A percentile compares a stretch with the other conserved stretches of the same genome.
Conservation (phyloP, 345 rosid genomes). For the Linum tenue region DNA sequence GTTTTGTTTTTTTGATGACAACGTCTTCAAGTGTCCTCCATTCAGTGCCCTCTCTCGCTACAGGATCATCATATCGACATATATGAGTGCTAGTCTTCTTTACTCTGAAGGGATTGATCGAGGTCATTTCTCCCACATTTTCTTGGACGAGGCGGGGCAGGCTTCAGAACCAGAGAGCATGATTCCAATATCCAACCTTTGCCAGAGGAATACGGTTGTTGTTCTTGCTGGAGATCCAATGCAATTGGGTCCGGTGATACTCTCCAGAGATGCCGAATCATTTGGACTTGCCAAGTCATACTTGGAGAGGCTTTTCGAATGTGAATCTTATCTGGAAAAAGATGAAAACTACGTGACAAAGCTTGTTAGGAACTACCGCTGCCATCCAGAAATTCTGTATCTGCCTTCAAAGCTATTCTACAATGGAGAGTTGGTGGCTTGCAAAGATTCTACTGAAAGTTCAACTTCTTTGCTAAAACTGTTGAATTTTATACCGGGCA, state of each 20-base stretch:
- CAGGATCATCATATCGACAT: slow-evolving; percentile 65
- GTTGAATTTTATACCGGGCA: slow-evolving; percentile 48
- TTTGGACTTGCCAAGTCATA: slow-evolving; percentile 68
- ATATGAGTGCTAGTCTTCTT: slow-evolving; percentile 75
- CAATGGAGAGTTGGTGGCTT: slow-evolving; percentile 61
- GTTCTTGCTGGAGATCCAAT: slow-evolving; percentile 95
- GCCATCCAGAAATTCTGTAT: slow-evolving; percentile 70
- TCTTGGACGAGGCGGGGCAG: slow-evolving; percentile 94
- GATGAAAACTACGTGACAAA: slow-evolving; percentile 66
- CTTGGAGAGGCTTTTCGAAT: slow-evolving; percentile 66
- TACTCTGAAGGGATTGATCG: slow-evolving; percentile 53
- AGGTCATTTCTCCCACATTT: slow-evolving; percentile 85
- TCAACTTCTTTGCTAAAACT: slow-evolving; percentile 25
- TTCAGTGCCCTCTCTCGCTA: slow-evolving; percentile 38
- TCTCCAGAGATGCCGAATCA: slow-evolving; percentile 54
- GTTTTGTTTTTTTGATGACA: slow-evolving; percentile 65
- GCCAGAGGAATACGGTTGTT: slow-evolving; percentile 57
- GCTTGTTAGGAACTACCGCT: slow-evolving; percentile 66
- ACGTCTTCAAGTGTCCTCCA: slow-evolving; percentile 64
- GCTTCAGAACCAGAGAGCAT: slow-evolving; percentile 94
- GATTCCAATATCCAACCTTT: slow-evolving; percentile 58
- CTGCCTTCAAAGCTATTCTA: slow-evolving; percentile 83
- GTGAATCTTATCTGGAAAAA: slow-evolving; percentile 37
- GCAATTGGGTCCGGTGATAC: slow-evolving; percentile 88
- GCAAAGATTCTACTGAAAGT: slow-evolving; percentile 42